Base-by-base conservation (phyloP, 2,329 filamentous ascomycete genomes). In the Chaetomium strumarium region DNA sequence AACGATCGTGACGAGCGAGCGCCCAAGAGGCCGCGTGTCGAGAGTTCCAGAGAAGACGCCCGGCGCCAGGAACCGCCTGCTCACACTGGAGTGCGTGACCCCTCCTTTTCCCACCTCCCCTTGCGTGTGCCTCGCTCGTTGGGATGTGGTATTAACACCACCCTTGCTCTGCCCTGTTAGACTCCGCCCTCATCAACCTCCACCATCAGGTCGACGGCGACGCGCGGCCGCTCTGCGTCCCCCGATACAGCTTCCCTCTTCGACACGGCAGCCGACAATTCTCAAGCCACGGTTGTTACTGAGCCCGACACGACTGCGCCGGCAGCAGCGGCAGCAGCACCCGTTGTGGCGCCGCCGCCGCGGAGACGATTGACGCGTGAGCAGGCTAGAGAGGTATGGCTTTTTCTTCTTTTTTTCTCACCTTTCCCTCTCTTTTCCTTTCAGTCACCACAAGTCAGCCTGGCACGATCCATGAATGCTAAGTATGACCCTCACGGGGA, bases 331-430 rank as follows among this genome's bases (percentile, higher is more conserved):
- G 33, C 31, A 12, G 33, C 51, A 14, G 29, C 37, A 5, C 49
- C 39, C n/a, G 48, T 12, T 53, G 16, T n/a, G 14, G 13, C 33
- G 6, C 44, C 19, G 8, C 17, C 40, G 30, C 51, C 39, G 34
- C 11, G 39, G 5, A 19, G 30, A 2, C 14, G 46, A 14, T 20
- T 79, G 63, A 79, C 76, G 53, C 73, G 77, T 44, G 76, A 80
- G 59, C 73, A 80, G 61, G 72, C 77, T 40, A 71, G 75, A 68
- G 70, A 76, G 70, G 77, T 79, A 66, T 42, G n/a, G 68, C 10
- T 17, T 30, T 12, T 14, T 16, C 6, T n/a, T n/a, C 6, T 14
- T 24, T 6, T 6, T 16, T 19, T n/a, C 16, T 4, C 24, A 10
- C 31, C 12, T 36, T 14, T 31, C 24, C 17, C n/a, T 20, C 40